Evolutionary conservation across 2,329 filamentous ascomycete species (phyloP).

Genomic region (Sclerotinia nivalis): DNA sequence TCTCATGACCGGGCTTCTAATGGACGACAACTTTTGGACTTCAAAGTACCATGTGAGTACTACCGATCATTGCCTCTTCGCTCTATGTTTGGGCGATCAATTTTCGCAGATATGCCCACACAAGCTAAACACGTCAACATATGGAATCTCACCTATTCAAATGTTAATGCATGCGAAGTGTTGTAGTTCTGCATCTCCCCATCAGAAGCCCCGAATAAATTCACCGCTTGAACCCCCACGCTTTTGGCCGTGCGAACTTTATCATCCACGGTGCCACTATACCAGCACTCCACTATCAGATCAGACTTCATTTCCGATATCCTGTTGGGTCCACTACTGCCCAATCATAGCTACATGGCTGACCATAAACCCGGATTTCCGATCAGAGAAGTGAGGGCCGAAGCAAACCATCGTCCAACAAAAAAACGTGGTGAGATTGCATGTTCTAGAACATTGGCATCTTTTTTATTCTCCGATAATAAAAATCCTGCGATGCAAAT

Average conservation of each 20-base stretch:
- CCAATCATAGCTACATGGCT: conserved; percentile 10
- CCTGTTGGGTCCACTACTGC: conserved; percentile 4
- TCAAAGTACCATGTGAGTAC: background rate
- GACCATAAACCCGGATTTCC: background rate
- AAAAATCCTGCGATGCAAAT: conserved; percentile 4
- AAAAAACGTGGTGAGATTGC: background rate
- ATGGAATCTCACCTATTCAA: background rate
- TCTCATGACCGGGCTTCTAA: background rate
- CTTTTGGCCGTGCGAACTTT: background rate
- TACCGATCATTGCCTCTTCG: background rate
- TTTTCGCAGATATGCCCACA: background rate
- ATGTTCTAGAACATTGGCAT: conserved; percentile 15
- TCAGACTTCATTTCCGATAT: conserved; percentile 5
- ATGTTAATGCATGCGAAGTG: background rate
- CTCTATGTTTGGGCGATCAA: background rate
- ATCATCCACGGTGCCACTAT: background rate
- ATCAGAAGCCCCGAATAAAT: background rate
- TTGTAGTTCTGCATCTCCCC: background rate
- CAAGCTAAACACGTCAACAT: background rate
- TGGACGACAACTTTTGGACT: background rate
- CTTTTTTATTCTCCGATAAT: background rate
- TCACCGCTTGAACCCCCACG: conserved; percentile 13
- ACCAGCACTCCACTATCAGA: conserved; percentile 11
- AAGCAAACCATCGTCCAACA: background rate
- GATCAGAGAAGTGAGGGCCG: background rate